These are phyloP conservation scores for Dioscorea alata DNA, from an alignment of 106 monocot genomes.

Conservation along the genomic window DNA sequence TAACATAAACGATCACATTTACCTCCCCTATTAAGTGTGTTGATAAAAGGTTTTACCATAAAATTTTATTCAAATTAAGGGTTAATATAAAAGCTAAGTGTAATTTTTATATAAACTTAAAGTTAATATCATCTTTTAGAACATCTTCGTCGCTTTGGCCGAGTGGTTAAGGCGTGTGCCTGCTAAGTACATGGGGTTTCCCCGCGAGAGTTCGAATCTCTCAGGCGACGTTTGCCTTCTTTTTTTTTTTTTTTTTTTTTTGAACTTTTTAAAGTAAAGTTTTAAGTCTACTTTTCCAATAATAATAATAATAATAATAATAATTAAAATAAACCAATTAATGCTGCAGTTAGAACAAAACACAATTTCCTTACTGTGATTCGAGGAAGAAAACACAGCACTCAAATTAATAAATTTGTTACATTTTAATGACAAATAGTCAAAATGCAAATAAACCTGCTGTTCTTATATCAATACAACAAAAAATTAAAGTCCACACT, in stretches of 20 bases:
- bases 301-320: background rate
- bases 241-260: background rate
- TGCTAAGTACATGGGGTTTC: conserved; percentile 40
- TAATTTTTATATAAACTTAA: too few species aligned
- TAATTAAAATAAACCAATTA: background rate
- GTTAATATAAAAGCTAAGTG: too few species aligned
- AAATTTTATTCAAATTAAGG: too few species aligned
- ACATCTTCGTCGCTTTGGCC: conserved; percentile 26
- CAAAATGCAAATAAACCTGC: too few species aligned
- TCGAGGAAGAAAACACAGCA: background rate
- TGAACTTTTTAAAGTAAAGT: background rate
- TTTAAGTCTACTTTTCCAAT: background rate
- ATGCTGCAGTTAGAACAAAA: background rate
- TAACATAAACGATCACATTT: too few species aligned
- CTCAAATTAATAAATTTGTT: background rate
- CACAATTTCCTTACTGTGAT: too few species aligned
- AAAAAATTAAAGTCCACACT: too few species aligned
- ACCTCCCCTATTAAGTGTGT: too few species aligned
- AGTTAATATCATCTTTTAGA: too few species aligned
- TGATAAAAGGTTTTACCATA: too few species aligned
- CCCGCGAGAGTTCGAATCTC: conserved; percentile 99
- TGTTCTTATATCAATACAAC: too few species aligned
- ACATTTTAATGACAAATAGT: too few species aligned
- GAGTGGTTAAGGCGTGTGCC: conserved; percentile 39
- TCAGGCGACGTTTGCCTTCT: conserved; percentile 58